phyloP scores from a whole-genome alignment of 129 eudicot species.

The Rutidosis leptorrhynchoides region DNA sequence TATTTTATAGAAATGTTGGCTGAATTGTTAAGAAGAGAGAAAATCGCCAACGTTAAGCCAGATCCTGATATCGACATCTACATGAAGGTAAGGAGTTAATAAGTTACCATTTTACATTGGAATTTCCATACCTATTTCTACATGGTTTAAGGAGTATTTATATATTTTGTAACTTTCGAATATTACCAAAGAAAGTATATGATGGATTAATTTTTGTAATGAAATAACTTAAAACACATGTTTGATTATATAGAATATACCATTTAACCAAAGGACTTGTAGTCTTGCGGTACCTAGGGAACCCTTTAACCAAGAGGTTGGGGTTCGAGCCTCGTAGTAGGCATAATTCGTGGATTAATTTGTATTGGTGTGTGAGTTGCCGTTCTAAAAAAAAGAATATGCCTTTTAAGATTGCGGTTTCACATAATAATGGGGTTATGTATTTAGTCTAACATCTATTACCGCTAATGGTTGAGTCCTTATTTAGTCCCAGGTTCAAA shows the following conservation, averaged over 20 bases:
- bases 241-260: background rate
- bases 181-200: background rate
- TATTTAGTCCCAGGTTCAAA: too few relatives aligned
- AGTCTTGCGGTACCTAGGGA: too few relatives aligned
- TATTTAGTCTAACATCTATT: background rate
- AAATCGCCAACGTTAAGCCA: slow-evolving; percentile 59
- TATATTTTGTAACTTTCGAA: too few relatives aligned
- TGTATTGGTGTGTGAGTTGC: too few relatives aligned
- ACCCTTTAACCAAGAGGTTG: too few relatives aligned
- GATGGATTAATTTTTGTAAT: background rate
- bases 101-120: too few relatives aligned
- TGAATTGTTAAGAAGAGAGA: slow-evolving; percentile 71
- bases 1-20: slow-evolving; percentile 49
- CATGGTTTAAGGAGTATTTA: too few relatives aligned
- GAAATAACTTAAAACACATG: background rate
- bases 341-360: too few relatives aligned
- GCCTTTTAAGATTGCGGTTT: background rate
- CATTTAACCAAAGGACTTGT: too few relatives aligned
- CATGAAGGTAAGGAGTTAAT: slow-evolving; percentile 51
- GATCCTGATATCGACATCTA: slow-evolving; percentile 62
- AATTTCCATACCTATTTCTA: background rate
- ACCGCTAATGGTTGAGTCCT: too few relatives aligned
- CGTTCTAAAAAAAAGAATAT: too few relatives aligned
- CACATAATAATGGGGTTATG: background rate
- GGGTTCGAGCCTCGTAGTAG: too few relatives aligned